These are phyloP conservation scores for Mortierella sp. DNA, from an alignment of 371 early-diverging fungal species.

Conservation along the genomic window DNA sequence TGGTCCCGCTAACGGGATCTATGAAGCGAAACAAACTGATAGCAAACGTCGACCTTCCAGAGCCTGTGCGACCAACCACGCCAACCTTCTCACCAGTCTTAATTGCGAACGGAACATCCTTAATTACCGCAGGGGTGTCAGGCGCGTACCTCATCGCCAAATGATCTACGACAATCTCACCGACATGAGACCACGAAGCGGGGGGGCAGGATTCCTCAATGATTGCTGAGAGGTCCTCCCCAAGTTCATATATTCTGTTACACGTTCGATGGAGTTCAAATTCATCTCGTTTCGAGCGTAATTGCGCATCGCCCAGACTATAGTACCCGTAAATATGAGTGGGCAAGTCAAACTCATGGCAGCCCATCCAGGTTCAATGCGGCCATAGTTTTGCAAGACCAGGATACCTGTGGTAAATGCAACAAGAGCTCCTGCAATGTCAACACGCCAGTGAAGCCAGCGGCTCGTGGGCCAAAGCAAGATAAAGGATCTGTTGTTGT, in stretches of 20 bases:
- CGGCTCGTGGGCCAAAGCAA: constrained; percentile 77
- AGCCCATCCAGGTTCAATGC: constrained; percentile 75
- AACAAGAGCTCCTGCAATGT: constrained; percentile 78
- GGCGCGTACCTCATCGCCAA: constrained; percentile 77
- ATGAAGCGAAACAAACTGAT: constrained; percentile 79
- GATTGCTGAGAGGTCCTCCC: constrained; percentile 71
- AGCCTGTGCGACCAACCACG: constrained; percentile 65
- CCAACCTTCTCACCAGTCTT: constrained; percentile 60
- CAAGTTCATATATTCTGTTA: constrained; percentile 70
- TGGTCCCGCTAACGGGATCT: constrained; percentile 72
- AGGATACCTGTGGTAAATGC: constrained; percentile 69
- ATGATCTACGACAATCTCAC: constrained; percentile 73
- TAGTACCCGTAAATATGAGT: constrained; percentile 71
- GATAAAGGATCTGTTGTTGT: constrained; percentile 75
- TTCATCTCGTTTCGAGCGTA: constrained; percentile 81
- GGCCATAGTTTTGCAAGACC: constrained; percentile 64
- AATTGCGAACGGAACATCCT: constrained; percentile 59
- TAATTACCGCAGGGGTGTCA: constrained; percentile 77
- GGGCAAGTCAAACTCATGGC: constrained; percentile 82
- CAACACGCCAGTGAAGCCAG: constrained; percentile 84
- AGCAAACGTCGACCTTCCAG: constrained; percentile 81
- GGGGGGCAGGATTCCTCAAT: constrained; percentile 57
- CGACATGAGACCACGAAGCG: constrained; percentile 79
- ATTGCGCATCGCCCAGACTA: constrained; percentile 84
- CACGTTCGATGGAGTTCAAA: constrained; percentile 76